Conservation (phyloP, 2,329 filamentous ascomycete genomes). For the Emergomyces orientalis region DNA sequence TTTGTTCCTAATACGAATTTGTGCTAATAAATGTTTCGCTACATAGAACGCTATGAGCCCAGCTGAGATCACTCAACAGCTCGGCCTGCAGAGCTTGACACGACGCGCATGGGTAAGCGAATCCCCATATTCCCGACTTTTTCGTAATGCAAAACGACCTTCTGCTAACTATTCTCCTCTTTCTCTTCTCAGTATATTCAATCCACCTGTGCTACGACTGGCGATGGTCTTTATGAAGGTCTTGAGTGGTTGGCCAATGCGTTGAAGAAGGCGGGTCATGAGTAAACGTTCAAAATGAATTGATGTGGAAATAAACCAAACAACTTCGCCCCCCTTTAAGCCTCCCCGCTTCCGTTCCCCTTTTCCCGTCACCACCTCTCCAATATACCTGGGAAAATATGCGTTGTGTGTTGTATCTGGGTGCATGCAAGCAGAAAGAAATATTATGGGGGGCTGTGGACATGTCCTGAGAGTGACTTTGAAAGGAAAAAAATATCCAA, state of each 20-base stretch:
- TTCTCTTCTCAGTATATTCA: slow-evolving; percentile 70
- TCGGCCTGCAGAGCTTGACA: slow-evolving; percentile 97
- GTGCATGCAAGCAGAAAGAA: background rate
- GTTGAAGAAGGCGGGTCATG: slow-evolving; percentile 59
- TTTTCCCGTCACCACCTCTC: background rate
- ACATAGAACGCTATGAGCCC: slow-evolving; percentile 96
- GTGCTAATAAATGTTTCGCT: slow-evolving; percentile 23
- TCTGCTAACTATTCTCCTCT: slow-evolving; percentile 20
- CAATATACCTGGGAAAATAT: slow-evolving; percentile 2
- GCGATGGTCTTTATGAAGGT: slow-evolving; percentile 99
- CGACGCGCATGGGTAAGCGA: slow-evolving; percentile 92
- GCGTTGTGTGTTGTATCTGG: background rate
- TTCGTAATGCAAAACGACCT: slow-evolving; percentile 9
- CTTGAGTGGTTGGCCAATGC: slow-evolving; percentile 85
- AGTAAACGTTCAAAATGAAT: slow-evolving; percentile 29
- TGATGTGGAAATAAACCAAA: slow-evolving; percentile 9
- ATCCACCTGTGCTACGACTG: slow-evolving; percentile 97
- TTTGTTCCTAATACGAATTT: slow-evolving; percentile 6
- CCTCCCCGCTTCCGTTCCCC: background rate
- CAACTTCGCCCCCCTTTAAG: background rate
- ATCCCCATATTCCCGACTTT: slow-evolving; percentile 14
- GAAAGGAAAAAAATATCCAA: background rate
- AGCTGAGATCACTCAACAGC: slow-evolving; percentile 99
- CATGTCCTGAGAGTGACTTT: slow-evolving; percentile 1
- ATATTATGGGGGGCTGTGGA: background rate